Base-by-base conservation (phyloP, 306 rosid genomes). In the Gastrolobium villosum region DNA sequence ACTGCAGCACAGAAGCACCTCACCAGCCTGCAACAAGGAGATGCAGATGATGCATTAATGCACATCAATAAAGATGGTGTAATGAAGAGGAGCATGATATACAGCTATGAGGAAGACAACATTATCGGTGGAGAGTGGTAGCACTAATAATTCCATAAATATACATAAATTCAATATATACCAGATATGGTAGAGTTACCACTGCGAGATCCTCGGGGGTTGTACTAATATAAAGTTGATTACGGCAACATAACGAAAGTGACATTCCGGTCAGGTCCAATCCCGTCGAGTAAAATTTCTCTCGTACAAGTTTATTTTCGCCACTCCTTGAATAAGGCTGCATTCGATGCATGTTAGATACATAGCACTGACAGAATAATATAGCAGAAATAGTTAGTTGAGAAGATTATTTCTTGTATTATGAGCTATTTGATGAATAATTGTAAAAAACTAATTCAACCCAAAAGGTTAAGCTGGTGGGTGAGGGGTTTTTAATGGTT, bases 161-260 rank as follows among this genome's bases (percentile, higher is more conserved):
- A n/a, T n/a, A n/a, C n/a, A n/a, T n/a, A n/a, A n/a, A n/a, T n/a
- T n/a, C n/a, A n/a, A n/a, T n/a, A n/a, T n/a, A n/a, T n/a, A 81
- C 81, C 80, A 81, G 45, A 55, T 66, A 66, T 65, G 76, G 76
- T 56, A 80, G 80, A 81, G 60, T 52, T 59, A 70, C 66, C 83
- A 82, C 65, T 65, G 65, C 86, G 79, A 77, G 59, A 82, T 82
- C 71, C 30, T 39, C 86, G 86, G 86, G 43, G 71, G 70, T 76
- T 70, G 79, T 64, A 71, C 65, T 82, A 1, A 20, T 71, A 53
- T 31, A 67, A 75, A 75, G 72, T 66, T 3, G 11, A 32, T 49
- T 57, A 9, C 31, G 26, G 67, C 64, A 63, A 65, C 64, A 13
- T 10, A 32, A 43, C 32, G 85, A 82, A 61, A 75, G 37, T 31